phyloP scores from a whole-genome alignment of 805 yeast genomes.

The Yamadazyma phyllophila region DNA sequence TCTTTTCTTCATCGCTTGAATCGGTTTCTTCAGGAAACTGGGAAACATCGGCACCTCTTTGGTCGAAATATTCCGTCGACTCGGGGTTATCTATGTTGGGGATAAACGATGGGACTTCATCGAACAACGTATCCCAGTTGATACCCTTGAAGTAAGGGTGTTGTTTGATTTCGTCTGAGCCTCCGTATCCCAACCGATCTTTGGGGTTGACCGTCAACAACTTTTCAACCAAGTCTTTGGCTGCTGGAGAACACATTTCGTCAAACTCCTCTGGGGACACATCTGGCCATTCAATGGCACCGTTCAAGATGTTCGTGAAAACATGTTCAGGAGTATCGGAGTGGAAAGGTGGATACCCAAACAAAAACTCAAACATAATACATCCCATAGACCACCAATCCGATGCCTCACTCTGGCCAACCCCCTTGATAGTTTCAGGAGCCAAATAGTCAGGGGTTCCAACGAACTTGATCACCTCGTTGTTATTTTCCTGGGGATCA shows the following conservation, averaged over 20 bases:
- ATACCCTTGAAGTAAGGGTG: slow-evolving; percentile 77
- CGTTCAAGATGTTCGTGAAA: slow-evolving; percentile 73
- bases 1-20: slow-evolving; percentile 27
- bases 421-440: slow-evolving; percentile 90
- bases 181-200: slow-evolving; percentile 71
- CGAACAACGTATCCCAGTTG: slow-evolving; percentile 72
- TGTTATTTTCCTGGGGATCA: slow-evolving; percentile 52
- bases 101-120: slow-evolving; percentile 75
- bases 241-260: slow-evolving; percentile 57
- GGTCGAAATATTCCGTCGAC: slow-evolving; percentile 86
- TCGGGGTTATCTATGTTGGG: slow-evolving; percentile 80
- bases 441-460: slow-evolving; percentile 99
- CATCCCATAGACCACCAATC: slow-evolving; percentile 99
- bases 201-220: slow-evolving; percentile 64
- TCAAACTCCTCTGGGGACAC: slow-evolving; percentile 49
- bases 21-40: slow-evolving; percentile 53
- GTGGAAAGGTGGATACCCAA: slow-evolving; percentile 95
- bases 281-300: slow-evolving; percentile 83
- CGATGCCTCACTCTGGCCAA: slow-evolving; percentile 77
- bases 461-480: slow-evolving; percentile 64
- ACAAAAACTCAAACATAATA: slow-evolving; percentile 84
- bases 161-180: slow-evolving; percentile 70
- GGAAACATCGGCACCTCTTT: slow-evolving; percentile 78
- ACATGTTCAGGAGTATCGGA: slow-evolving; percentile 76
- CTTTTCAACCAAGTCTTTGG: slow-evolving; percentile 68